Evolutionary conservation across 179 eudicot genomes (phyloP).

Genomic region (Silene noctiflora): DNA sequence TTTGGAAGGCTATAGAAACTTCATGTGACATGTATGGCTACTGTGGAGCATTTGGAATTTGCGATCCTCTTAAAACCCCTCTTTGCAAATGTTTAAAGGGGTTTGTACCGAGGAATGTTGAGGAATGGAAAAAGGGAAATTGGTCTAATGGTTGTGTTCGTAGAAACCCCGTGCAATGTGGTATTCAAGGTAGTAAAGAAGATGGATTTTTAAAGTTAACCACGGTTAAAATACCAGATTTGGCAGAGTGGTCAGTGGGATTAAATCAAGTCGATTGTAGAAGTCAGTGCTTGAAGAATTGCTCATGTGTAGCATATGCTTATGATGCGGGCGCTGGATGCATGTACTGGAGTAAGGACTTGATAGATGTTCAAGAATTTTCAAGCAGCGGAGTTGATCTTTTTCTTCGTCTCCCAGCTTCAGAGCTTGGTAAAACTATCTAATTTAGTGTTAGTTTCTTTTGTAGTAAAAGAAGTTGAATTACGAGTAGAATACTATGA

Average conservation of each 20-base stretch:
- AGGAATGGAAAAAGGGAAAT: conserved; percentile 35
- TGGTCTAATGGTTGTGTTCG: conserved; percentile 52
- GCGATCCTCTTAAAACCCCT: conserved; percentile 21
- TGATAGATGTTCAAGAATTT: conserved; percentile 20
- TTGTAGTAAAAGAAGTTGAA: not conserved
- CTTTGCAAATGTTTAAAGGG: conserved; percentile 41
- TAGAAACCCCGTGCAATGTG: conserved; percentile 28
- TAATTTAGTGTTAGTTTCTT: not conserved
- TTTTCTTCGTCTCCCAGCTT: conserved; percentile 18
- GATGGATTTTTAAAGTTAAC: conserved; percentile 31
- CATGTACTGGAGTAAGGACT: conserved; percentile 15
- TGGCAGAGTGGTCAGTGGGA: conserved; percentile 17
- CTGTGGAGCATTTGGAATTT: conserved; percentile 30
- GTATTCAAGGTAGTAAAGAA: conserved; percentile 6
- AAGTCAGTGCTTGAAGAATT: conserved; percentile 20
- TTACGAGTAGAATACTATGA: no score
- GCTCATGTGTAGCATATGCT: conserved; percentile 23
- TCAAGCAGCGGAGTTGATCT: conserved; percentile 16
- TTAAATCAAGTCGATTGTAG: conserved; percentile 14
- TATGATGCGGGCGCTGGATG: conserved; percentile 19
- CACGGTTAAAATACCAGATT: conserved; percentile 35
- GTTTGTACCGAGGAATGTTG: conserved; percentile 25
- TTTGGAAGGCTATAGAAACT: conserved; percentile 17
- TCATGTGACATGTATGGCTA: conserved; percentile 27
- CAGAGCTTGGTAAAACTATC: conserved; percentile 13